Conservation (phyloP, 2,329 filamentous ascomycete species). For the Hypomyces rosellus region DNA sequence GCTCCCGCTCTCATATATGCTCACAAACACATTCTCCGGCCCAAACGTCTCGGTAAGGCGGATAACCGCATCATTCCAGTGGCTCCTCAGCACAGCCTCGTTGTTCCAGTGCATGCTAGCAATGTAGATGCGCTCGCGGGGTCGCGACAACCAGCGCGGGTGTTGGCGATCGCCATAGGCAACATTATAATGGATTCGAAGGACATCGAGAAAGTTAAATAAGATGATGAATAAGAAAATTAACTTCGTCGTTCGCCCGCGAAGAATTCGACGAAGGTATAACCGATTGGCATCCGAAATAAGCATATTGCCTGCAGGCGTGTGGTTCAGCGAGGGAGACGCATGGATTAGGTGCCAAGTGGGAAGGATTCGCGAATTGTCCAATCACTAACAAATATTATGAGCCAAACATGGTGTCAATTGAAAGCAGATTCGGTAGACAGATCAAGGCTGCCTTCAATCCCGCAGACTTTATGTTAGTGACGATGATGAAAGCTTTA, state of each 20-base stretch:
- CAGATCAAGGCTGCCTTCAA: too few species aligned
- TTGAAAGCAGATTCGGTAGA: background rate
- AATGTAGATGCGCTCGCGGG: constrained; percentile 52
- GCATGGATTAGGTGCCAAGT: too few species aligned
- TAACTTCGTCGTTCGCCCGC: constrained; percentile 29
- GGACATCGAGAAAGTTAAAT: constrained; percentile 33
- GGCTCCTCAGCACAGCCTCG: constrained; percentile 49
- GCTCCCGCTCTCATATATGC: constrained; percentile 62
- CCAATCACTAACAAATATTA: constrained; percentile 4
- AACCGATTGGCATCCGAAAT: constrained; percentile 24
- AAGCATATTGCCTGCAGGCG: constrained; percentile 19
- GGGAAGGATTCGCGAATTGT: too few species aligned
- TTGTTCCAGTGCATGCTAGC: constrained; percentile 65
- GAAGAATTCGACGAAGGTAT: constrained; percentile 32
- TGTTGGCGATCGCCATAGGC: constrained; percentile 21
- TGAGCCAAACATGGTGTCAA: background rate
- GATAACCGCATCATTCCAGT: constrained; percentile 58
- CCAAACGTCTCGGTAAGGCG: constrained; percentile 52
- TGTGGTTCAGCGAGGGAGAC: background rate
- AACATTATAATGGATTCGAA: constrained; percentile 31
- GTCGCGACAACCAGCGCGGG: constrained; percentile 18
- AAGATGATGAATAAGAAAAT: constrained; percentile 29
- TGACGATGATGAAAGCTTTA: background rate
- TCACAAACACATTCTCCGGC: constrained; percentile 59
- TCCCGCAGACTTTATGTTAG: background rate